A percentile compares a stretch with the other conserved stretches of the same genome.
Evolutionary conservation across 345 rosid genomes (phyloP).

Genomic region (Eucalyptus rudis): DNA sequence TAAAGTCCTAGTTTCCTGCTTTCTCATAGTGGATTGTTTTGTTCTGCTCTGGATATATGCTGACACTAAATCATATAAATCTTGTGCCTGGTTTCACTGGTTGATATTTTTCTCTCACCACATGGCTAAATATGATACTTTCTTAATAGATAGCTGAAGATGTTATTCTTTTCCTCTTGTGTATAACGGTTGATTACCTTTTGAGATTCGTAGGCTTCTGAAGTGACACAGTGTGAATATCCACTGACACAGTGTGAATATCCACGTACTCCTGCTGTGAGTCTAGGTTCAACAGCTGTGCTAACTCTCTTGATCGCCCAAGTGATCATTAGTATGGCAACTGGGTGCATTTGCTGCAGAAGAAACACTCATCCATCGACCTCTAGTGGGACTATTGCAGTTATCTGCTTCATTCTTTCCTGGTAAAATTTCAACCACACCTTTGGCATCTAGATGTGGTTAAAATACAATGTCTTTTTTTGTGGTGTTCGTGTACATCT

Average conservation of each 20-base stretch:
- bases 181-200: neutral
- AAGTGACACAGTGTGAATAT: constrained; percentile 54
- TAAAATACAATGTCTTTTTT: neutral
- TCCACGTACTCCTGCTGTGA: constrained; percentile 57
- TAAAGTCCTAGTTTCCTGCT: neutral
- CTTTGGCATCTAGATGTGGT: neutral
- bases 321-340: constrained; percentile 35
- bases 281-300: constrained; percentile 64
- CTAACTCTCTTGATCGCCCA: constrained; percentile 53
- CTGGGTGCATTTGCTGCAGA: constrained; percentile 77
- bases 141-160: neutral
- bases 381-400: constrained; percentile 49
- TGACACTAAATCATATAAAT: neutral
- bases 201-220: constrained; percentile 30
- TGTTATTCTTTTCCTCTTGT: neutral
- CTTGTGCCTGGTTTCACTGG: neutral
- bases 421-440: constrained; percentile 27
- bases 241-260: constrained; percentile 50
- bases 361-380: constrained; percentile 34
- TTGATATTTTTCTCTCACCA: neutral
- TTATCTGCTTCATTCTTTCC: constrained; percentile 58
- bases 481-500: neutral
- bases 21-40: neutral
- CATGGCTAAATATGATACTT: neutral
- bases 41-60: neutral